Conservation (phyloP, 2,329 filamentous ascomycete species). For the Lasiodiplodia sp. region DNA sequence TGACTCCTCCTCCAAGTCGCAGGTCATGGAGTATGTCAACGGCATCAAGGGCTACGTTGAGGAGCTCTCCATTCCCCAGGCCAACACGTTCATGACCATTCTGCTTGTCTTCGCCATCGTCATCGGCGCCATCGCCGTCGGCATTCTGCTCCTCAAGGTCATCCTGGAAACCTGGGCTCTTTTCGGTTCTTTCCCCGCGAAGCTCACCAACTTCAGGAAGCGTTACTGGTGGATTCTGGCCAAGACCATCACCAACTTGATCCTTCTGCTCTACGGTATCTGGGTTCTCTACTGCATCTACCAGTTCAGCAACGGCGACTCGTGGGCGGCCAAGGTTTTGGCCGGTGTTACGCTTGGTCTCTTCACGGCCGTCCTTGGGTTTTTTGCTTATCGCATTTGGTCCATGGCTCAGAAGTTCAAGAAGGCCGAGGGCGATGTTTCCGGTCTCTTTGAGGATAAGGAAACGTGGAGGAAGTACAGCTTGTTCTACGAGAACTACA, state of each 20-base stretch:
- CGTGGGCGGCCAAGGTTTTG: constrained; percentile 86
- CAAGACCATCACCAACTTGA: constrained; percentile 86
- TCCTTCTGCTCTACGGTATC: constrained; percentile 89
- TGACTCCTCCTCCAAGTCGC: constrained; percentile 30
- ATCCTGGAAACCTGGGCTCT: constrained; percentile 90
- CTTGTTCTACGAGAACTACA: constrained; percentile 96
- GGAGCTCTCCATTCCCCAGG: constrained; percentile 81
- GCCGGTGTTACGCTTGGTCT: constrained; percentile 80
- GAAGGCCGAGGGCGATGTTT: constrained; percentile 74
- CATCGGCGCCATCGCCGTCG: constrained; percentile 81
- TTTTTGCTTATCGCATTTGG: constrained; percentile 87
- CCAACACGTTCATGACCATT: constrained; percentile 96
- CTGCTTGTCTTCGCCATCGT: constrained; percentile 88
- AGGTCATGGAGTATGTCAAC: constrained; percentile 65
- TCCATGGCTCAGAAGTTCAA: constrained; percentile 76
- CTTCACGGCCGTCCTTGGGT: constrained; percentile 82
- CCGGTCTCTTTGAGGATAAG: constrained; percentile 84
- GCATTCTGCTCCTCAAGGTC: constrained; percentile 88
- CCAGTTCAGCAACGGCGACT: constrained; percentile 92
- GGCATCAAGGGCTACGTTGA: constrained; percentile 86
- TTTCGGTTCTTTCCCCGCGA: constrained; percentile 84
- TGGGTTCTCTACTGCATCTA: constrained; percentile 97
- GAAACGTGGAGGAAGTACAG: constrained; percentile 94
- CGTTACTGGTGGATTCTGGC: constrained; percentile 95
- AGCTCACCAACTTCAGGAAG: constrained; percentile 83